Evolutionary conservation across 805 yeast genomes (phyloP), one percentile per base, ranked within the genome.

Genomic region (Candida ficus): DNA sequence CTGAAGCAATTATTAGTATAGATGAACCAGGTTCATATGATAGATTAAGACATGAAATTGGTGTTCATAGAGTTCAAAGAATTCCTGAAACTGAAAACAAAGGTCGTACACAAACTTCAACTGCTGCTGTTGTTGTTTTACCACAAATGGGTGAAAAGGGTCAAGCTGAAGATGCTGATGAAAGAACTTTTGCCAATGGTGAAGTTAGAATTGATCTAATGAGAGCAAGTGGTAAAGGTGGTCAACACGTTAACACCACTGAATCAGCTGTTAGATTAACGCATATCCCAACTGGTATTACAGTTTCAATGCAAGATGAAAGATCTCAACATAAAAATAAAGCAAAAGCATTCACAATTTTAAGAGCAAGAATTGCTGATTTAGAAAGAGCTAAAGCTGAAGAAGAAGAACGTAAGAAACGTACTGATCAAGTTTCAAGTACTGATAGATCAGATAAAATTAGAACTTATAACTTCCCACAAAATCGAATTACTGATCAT

Each of bases 171-270:
- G 66, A 75, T 40, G 70, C 73, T 2, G 75, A 70, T 35, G 91
- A 84, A 52, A 66, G 91, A 31, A 75, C 76, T 42, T 88, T 93
- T 61, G 78, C 78, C 16, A 86, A 90, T 0, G 95, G 85, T 3
- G 99, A 93, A 53, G 79, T 93, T 18, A 73, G 96, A 42, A 79
- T 93, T 4, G 99, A 93, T 58, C 89, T 93, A n/a, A 93, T 91
- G 96, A 72, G 99, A 50, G 87, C 98, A 1, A 80, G 95, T 41
- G 99, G 99, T 4, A 83, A 93, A 48, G 99, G 99, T 42, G 99
- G 99, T 0, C 99, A 91, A 66, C 98, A 91, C 57, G 99, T 91
- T 28, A 91, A 91, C 58, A 91, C 96, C 12, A 93, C 98, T 0
- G 98, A 91, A 57, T 88, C 96, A 1, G 99, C 99, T 0, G 98